Conservation (phyloP, 805 yeast species). For the Sugiyamaella valdiviana region DNA sequence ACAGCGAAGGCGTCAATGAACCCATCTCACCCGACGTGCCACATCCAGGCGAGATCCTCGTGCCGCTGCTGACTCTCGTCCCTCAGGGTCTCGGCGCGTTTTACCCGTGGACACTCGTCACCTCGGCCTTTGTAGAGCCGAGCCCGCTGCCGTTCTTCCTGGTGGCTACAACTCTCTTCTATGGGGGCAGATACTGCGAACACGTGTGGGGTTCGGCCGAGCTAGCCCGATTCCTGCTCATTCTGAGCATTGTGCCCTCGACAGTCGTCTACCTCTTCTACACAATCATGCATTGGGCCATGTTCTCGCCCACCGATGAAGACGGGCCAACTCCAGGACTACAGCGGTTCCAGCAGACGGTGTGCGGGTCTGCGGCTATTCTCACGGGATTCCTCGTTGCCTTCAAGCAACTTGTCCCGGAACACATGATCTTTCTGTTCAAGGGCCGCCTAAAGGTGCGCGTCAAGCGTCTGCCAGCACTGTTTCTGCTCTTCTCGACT, state of each 20-base stretch:
- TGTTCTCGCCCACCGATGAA: constrained; percentile 13
- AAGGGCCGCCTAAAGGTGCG: constrained; percentile 40
- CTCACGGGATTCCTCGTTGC: constrained; percentile 56
- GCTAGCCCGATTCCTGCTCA: constrained; percentile 41
- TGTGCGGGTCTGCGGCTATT: constrained; percentile 51
- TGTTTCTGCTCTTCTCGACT: constrained; percentile 31
- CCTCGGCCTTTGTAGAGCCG: constrained; percentile 44
- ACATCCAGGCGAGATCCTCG: constrained; percentile 42
- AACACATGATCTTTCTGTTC: constrained; percentile 48
- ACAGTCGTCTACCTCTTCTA: constrained; percentile 30
- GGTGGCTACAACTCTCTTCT: constrained; percentile 37
- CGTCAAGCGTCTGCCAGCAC: constrained; percentile 37
- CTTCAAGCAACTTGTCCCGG: constrained; percentile 59
- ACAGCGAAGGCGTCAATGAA: constrained; percentile 1
- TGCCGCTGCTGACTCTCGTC: constrained; percentile 46
- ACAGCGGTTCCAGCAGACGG: constrained; percentile 36
- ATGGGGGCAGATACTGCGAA: constrained; percentile 61
- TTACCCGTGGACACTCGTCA: constrained; percentile 48
- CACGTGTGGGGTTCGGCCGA: constrained; percentile 57
- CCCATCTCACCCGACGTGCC: constrained; percentile 27
- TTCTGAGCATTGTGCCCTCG: constrained; percentile 37
- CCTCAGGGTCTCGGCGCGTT: constrained; percentile 34
- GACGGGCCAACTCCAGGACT: constrained; percentile 16
- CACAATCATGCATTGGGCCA: constrained; percentile 10
- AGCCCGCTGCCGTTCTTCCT: constrained; percentile 36